phyloP scores from a whole-genome alignment of 257 asterid genomes.

The Solanum sparsipilum region DNA sequence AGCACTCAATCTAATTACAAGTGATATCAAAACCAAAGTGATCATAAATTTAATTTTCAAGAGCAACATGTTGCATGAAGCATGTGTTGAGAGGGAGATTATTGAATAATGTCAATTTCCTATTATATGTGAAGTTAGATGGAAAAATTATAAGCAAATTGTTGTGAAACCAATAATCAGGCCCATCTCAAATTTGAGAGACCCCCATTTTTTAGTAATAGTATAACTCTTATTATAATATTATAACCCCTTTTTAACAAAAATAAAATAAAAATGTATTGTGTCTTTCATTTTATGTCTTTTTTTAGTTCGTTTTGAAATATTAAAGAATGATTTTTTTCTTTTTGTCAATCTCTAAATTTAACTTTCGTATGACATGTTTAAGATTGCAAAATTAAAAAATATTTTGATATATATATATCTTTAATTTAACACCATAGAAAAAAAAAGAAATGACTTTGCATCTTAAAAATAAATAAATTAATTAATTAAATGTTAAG shows the following conservation, averaged over 20 bases:
- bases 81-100: neutral
- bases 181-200: neutral
- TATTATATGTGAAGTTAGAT: neutral
- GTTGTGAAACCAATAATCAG: neutral
- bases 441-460: too few species aligned
- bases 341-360: too few species aligned
- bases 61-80: neutral
- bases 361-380: neutral
- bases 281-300: too few species aligned
- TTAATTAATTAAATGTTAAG: rapidly evolving
- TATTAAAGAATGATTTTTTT: rapidly evolving
- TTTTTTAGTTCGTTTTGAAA: too few species aligned
- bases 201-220: too few species aligned
- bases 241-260: neutral
- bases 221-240: too few species aligned
- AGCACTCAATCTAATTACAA: neutral
- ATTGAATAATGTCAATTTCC: neutral
- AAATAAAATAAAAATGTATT: neutral
- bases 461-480: neutral
- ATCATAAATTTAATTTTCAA: too few species aligned
- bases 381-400: too few species aligned
- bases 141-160: neutral
- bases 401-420: too few species aligned
- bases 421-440: too few species aligned
- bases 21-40: neutral